Conservation (phyloP, 2,329 filamentous ascomycete genomes). For the Aureobasidium uvarum region DNA sequence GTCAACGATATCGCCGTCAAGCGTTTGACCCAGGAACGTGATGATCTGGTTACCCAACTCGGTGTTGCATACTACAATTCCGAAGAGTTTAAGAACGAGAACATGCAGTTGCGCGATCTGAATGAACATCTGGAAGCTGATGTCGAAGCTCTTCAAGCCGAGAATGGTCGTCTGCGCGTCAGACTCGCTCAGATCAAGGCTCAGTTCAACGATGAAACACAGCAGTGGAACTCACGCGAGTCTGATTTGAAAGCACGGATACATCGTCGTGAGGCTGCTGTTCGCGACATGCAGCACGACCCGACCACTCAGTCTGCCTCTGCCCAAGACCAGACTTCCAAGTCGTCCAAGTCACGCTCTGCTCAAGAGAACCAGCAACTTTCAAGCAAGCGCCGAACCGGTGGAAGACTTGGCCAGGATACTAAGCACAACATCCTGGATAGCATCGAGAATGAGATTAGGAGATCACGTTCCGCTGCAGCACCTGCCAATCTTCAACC, state of each 20-base stretch:
- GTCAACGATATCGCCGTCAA: constrained; percentile 64
- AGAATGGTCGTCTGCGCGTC: constrained; percentile 44
- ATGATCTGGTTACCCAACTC: constrained; percentile 62
- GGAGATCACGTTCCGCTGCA: constrained; percentile 31
- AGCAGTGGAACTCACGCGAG: constrained; percentile 28
- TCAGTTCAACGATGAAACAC: constrained; percentile 52
- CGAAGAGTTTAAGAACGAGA: constrained; percentile 58
- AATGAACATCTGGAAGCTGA: constrained; percentile 86
- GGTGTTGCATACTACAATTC: constrained; percentile 59
- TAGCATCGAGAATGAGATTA: constrained; percentile 36
- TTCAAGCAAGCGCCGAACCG: constrained; percentile 3
- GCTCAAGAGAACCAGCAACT: background rate
- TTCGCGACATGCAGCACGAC: constrained; percentile 15
- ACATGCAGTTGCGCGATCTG: constrained; percentile 71
- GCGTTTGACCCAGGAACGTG: constrained; percentile 61
- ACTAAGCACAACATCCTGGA: constrained; percentile 30
- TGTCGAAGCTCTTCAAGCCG: constrained; percentile 55
- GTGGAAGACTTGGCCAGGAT: constrained; percentile 26
- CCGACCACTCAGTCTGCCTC: background rate
- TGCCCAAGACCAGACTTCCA: background rate
- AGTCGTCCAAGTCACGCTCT: background rate
- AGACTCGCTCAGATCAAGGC: constrained; percentile 41
- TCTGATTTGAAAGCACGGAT: constrained; percentile 25
- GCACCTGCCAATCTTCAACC: background rate
- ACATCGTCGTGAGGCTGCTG: constrained; percentile 21